Base-by-base conservation (phyloP, 2,329 filamentous ascomycete species). In the Blastomyces parvus region DNA sequence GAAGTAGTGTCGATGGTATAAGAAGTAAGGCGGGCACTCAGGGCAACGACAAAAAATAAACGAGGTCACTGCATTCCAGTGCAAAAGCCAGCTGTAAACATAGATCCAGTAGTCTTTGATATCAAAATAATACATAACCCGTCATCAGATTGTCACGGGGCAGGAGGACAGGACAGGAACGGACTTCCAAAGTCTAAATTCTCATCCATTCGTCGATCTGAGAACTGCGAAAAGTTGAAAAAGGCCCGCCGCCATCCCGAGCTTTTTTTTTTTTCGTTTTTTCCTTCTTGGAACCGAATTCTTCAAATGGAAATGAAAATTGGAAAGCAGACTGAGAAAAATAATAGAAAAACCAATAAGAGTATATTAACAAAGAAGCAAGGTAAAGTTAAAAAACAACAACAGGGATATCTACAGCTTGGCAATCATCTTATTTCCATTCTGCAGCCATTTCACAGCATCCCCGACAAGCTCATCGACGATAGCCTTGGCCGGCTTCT, bases 401-500 rank as follows among this genome's bases (percentile, higher is more conserved):
- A 60, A 63, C 61, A 36, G 56, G 60, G 63, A 67, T 64, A 67
- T 72, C 77, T 86, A 91, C 78, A 91, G 76, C 81, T 90, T 91
- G 60, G 88, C 80, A 72, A 88, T 81, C 69, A 83, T 77, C 73
- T 85, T 83, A 76, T 85, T 85, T 67, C 88, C 89, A 72, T 82
- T 84, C 74, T 87, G 81, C 69, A 96, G 76, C 76, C 83, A 84
- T 66, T 81, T 82, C 64, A 90, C 86, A 50, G 92, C 94, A 73
- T 95, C 92, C 61, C 80, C 78, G 67, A 99, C 89, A 70, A 99
- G 88, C 81, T 99, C 94, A 73, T 99, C 94, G 48, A 99, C 88
- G 66, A 99, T 93, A 22, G 78, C 89, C 84, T 92, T 95, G 66
- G 94, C 94, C 48, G 84, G 81, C 86, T 95, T 95, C 82, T 88